These are phyloP conservation scores for Cladosporium colombiae DNA, from an alignment of 2,329 filamentous ascomycete species.

Conservation along the genomic window DNA sequence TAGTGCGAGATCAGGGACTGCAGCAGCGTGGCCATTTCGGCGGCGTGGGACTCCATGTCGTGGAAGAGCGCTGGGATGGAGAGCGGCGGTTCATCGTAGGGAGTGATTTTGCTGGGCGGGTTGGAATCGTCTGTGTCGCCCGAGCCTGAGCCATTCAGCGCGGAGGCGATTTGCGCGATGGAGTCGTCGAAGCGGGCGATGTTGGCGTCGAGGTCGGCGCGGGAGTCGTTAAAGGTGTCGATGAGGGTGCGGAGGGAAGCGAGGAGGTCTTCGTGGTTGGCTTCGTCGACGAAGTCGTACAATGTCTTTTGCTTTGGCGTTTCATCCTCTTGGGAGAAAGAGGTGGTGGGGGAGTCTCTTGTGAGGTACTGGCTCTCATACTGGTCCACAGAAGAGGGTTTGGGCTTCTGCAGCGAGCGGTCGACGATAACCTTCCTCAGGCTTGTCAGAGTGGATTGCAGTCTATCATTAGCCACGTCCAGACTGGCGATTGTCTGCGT, in stretches of 20 bases:
- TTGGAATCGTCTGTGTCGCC: slow-evolving; percentile 22
- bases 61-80: slow-evolving; percentile 51
- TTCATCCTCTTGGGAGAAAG: slow-evolving; percentile 9
- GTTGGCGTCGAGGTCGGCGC: slow-evolving; percentile 57
- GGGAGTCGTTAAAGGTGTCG: slow-evolving; percentile 68
- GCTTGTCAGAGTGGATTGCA: slow-evolving; percentile 67
- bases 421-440: slow-evolving; percentile 67
- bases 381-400: slow-evolving; percentile 39
- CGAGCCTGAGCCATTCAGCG: slow-evolving; percentile 15
- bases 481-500: slow-evolving; percentile 47
- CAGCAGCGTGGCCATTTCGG: slow-evolving; percentile 78
- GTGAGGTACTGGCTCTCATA: slow-evolving; percentile 2
- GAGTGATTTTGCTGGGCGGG: slow-evolving; percentile 34
- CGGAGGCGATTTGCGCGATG: slow-evolving; percentile 31
- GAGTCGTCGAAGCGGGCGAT: slow-evolving; percentile 72
- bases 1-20: slow-evolving; percentile 84
- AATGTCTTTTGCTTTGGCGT: slow-evolving; percentile 56
- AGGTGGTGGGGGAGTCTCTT: not conserved
- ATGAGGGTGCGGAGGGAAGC: slow-evolving; percentile 70
- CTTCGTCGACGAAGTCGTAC: slow-evolving; percentile 75
- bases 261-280: slow-evolving; percentile 65
- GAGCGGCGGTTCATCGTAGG: slow-evolving; percentile 35
- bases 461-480: slow-evolving; percentile 64
- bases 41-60: slow-evolving; percentile 69
- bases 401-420: slow-evolving; percentile 56